A percentile compares a stretch with the other conserved stretches of the same genome.
Evolutionary conservation across 805 yeast species (phyloP).

Genomic region (Cyberlindnera mrakii): DNA sequence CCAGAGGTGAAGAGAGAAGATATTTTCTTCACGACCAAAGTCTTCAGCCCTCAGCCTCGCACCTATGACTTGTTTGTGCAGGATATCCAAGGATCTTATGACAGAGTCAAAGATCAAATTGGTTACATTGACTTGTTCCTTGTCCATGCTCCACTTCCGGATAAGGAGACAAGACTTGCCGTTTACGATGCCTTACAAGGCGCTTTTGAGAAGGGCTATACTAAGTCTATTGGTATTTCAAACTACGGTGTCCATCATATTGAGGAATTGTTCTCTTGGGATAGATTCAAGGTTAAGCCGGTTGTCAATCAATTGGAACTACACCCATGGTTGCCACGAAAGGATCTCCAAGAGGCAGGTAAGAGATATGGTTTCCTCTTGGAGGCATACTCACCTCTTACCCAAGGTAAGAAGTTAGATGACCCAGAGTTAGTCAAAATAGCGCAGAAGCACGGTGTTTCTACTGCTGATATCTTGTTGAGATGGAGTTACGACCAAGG

Average conservation of each 20-base stretch:
- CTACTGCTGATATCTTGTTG: conserved; percentile 15
- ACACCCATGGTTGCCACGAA: conserved; percentile 24
- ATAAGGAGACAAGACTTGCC: conserved; percentile 42
- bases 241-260: conserved; percentile 62
- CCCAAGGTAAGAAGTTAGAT: conserved; percentile 17
- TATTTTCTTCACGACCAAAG: conserved; percentile 21
- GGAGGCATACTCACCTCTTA: conserved; percentile 21
- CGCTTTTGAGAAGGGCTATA: conserved; percentile 51
- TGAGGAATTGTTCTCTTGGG: conserved; percentile 58
- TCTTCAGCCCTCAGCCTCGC: conserved; percentile 7
- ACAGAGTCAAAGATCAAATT: conserved; percentile 38
- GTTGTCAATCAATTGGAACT: conserved; percentile 62
- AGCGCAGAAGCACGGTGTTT: conserved; percentile 17
- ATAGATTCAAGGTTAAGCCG: conserved; percentile 48
- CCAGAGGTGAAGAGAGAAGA: conserved; percentile 19
- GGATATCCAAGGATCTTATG: conserved; percentile 48
- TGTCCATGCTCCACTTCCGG: conserved; percentile 59
- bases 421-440: conserved; percentile 18
- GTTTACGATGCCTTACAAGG: conserved; percentile 76
- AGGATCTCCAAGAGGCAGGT: conserved; percentile 17
- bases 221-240: conserved; percentile 71
- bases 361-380: conserved; percentile 15
- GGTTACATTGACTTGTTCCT: conserved; percentile 66
- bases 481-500: conserved; percentile 22
- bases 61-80: conserved; percentile 7